Evolutionary conservation across 208 protist species (phyloP).

Genomic region (Acanthamoeba divionensis): DNA sequence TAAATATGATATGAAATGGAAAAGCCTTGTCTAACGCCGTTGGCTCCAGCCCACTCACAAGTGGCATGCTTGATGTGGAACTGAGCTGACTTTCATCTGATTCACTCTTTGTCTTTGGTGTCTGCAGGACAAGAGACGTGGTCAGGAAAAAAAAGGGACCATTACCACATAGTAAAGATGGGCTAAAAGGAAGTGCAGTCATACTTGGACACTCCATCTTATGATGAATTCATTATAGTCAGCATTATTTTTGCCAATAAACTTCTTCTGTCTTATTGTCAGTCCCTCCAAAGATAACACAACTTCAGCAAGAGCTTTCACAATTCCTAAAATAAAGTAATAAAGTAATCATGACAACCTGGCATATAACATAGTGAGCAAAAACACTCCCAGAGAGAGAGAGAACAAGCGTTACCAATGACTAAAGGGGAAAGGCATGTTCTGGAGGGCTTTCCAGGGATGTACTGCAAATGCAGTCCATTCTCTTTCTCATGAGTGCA

Average conservation of each 20-base stretch:
- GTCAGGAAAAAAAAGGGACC: neutral
- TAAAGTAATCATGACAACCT: neutral
- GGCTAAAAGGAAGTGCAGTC: neutral
- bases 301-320: conserved; percentile 21
- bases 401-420: neutral
- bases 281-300: neutral
- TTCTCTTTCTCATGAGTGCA: neutral
- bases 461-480: neutral
- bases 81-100: neutral
- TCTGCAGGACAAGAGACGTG: neutral
- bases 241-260: neutral
- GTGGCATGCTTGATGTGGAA: neutral
- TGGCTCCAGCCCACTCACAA: neutral
- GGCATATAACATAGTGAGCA: neutral
- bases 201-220: too few relatives aligned
- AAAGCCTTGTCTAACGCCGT: conserved; percentile 27
- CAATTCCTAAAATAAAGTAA: neutral
- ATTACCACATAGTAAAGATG: neutral
- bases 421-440: neutral
- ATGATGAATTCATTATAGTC: too few relatives aligned
- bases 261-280: conserved; percentile 48
- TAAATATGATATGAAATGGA: conserved; percentile 51
- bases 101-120: neutral
- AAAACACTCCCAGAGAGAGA: neutral
- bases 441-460: neutral